Base-by-base conservation (phyloP, 169 alveolate genomes). In the Eimeria necatrix region DNA sequence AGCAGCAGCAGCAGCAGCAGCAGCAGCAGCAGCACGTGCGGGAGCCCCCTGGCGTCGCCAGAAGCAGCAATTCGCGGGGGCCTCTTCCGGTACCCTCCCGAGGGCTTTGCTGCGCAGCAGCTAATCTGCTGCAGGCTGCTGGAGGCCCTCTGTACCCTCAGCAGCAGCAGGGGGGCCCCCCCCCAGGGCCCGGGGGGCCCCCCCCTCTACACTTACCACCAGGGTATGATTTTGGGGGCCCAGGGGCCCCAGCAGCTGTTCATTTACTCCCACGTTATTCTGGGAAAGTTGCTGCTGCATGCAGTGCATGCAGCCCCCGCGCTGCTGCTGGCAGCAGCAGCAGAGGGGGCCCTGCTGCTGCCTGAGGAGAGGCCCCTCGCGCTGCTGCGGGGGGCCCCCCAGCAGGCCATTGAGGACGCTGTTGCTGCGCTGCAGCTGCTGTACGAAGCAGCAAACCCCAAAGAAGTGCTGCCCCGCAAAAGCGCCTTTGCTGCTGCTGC, bases 381-480 rank as follows among this genome's bases (percentile, higher is more conserved):
- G 10, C 74, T 83, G 2, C 46, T 83, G 8, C 51, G 26, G 91
- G n/a, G 56, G 32, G 76, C 48, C 59, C 76, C 91, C 10, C 76
- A 22, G 10, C 59, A n/a, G 20, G 91, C 76, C 5, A 51, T 83
- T 10, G 91, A 51, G 5, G 91, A 83, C 14, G 91, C 91, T 1
- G 53, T 83, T 83, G 91, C 91, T 56, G 91, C 91, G 26, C 91
- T 83, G 76, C 91, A 83, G 91, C 71, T 56, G 24, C 91, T 83
- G 18, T 83, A 83, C 16, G 91, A 83, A 26, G 91, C 91, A 53
- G 91, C 76, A 49, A 26, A 4, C 53, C 4, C 32, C 46, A 51
- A 22, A 12, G 68, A 9, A 20, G 5, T 2, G 7, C 12, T 4
- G 16, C n/a, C 71, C 22, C 41, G 14, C 16, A 49, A 22, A 20